A percentile compares a stretch with the other conserved stretches of the same genome.
These are phyloP conservation scores for Medakamo hakoo DNA, from an alignment of 139 green algal genomes.

Conservation along the genomic window DNA sequence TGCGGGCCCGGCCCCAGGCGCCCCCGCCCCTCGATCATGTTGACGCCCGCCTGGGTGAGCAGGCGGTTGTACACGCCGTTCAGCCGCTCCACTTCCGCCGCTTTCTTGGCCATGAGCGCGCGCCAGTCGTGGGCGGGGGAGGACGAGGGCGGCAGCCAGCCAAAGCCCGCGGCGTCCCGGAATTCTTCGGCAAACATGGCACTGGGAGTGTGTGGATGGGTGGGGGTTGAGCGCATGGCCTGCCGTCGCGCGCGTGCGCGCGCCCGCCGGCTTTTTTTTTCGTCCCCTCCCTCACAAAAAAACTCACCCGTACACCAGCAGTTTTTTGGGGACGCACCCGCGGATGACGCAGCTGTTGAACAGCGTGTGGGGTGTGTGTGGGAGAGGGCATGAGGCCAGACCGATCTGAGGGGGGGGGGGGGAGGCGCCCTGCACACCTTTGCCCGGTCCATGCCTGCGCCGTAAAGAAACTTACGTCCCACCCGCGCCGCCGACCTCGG, in stretches of 20 bases:
- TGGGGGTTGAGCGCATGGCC: no score
- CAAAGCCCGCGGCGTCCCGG: conserved; percentile 68
- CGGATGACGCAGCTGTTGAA: conserved; percentile 79
- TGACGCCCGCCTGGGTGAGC: conserved; percentile 51
- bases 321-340: conserved; percentile 98
- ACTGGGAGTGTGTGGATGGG: no score
- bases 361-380: background rate
- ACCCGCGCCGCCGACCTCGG: conserved; percentile 68
- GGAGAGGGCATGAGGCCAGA: background rate
- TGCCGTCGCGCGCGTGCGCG: no score
- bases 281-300: background rate
- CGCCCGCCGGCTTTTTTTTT: no score
- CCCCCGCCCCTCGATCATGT: conserved; percentile 60
- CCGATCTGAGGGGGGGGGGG: no score
- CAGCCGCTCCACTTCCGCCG: conserved; percentile 77
- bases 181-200: conserved; percentile 72
- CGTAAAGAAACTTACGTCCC: conserved; percentile 47
- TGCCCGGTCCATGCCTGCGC: background rate
- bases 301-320: conserved; percentile 80
- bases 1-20: conserved; percentile 67
- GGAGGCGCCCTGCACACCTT: background rate
- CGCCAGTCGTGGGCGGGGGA: conserved; percentile 27
- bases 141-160: conserved; percentile 34
- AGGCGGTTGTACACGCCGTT: conserved; percentile 83
- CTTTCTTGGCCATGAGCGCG: conserved; percentile 29